phyloP scores from a whole-genome alignment of 805 yeast species.

The Lipomyces spencermartinsiae region DNA sequence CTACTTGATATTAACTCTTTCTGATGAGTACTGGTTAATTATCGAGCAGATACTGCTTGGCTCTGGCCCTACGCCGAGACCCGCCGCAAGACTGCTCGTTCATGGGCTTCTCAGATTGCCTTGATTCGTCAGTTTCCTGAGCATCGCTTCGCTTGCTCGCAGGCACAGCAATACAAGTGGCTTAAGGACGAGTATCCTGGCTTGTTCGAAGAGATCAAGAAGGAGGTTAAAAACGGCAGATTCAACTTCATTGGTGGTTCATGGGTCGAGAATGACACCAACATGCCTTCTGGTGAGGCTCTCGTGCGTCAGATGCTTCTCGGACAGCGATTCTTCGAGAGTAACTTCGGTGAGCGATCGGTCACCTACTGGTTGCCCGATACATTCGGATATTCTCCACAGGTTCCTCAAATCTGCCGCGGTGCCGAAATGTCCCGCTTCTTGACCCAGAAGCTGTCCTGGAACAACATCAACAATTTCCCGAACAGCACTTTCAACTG shows the following conservation, averaged over 20 bases:
- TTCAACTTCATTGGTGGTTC: constrained; percentile 95
- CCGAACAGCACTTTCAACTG: constrained; percentile 93
- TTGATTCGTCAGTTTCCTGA: constrained; percentile 89
- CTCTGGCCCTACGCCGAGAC: constrained; percentile 99
- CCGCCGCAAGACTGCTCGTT: constrained; percentile 86
- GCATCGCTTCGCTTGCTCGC: constrained; percentile 92
- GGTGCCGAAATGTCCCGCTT: constrained; percentile 84
- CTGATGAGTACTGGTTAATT: background rate
- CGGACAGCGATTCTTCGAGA: constrained; percentile 85
- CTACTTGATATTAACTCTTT: background rate
- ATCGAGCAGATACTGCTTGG: constrained; percentile 87
- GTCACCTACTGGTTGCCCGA: constrained; percentile 94
- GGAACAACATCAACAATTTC: constrained; percentile 93
- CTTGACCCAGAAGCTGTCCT: constrained; percentile 89
- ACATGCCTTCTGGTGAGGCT: constrained; percentile 94
- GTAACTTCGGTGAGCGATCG: constrained; percentile 77
- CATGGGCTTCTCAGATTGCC: constrained; percentile 93
- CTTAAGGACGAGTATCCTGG: constrained; percentile 84
- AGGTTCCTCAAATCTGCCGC: constrained; percentile 90
- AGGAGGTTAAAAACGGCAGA: constrained; percentile 67
- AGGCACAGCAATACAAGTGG: constrained; percentile 97
- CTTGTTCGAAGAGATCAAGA: constrained; percentile 64
- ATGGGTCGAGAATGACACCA: constrained; percentile 98
- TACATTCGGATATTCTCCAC: constrained; percentile 95
- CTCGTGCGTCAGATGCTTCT: constrained; percentile 83